Base-by-base conservation (phyloP, 768 basidiomycete genomes). In the Coprinellus aureogranulatus region DNA sequence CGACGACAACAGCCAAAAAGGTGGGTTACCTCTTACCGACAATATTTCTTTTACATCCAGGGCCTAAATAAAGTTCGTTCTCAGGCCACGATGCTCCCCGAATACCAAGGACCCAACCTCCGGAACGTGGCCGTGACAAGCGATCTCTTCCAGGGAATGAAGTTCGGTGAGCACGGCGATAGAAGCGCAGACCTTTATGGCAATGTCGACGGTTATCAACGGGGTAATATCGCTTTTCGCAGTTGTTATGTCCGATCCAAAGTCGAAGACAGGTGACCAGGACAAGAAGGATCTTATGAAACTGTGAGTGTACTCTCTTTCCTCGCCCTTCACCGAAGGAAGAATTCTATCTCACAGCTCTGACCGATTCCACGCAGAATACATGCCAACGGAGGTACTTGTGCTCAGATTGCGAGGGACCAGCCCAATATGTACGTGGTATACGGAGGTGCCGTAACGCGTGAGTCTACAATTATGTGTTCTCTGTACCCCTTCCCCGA, bases 161-260 rank as follows among this genome's bases (percentile, higher is more conserved):
- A 79, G 53, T 96, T 98, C 66, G 86, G 95, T 95, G 53, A 65
- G 89, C 76, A 28, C 8, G 25, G 20, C 22, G 22, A 26, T 55
- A 25, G 52, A 25, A 34, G 8, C 16, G 51, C 39, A n/a, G 16
- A 18, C 25, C 28, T 50, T 16, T 42, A 41, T 34, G 34, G 34
- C 34, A 34, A 34, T 34, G 34, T 34, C 34, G 40, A 53, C 47
- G 45, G 52, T 61, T 27, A 28, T 49, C 30, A 28, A 49, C 48
- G 14, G 48, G 34, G 6, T 6, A 34, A 34, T 14, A 14, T 34
- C 8, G 41, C n/a, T n/a, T n/a, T 34, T 34, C 27, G 48, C 55
- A 92, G 90, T 90, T 68, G 86, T 92, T 3, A 79, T 85, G 60
- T 84, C 88, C 3, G 88, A 92, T 68, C 88, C 89, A 0, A 88